Evolutionary conservation across 108 stramenopile genomes (phyloP).

Genomic region (Cylindrotheca closterium): DNA sequence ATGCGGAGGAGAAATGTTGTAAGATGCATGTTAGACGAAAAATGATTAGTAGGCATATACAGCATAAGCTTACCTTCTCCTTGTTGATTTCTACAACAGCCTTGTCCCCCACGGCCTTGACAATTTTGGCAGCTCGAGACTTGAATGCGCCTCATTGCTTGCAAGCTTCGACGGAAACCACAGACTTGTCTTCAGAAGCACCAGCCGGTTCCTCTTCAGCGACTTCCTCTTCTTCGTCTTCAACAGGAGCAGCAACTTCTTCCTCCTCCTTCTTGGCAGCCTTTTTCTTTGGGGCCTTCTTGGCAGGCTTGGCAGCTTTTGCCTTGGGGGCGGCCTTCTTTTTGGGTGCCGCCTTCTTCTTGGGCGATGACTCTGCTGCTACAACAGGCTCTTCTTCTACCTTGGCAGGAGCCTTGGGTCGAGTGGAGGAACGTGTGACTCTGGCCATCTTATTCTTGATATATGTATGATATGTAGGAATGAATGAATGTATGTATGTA

Average conservation of each 20-base stretch:
- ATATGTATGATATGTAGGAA: no score
- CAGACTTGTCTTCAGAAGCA: slow-evolving; percentile 6
- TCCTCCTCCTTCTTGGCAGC: slow-evolving; percentile 6
- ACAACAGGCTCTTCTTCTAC: slow-evolving; percentile 1
- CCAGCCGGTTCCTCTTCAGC: neutral
- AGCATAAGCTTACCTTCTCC: slow-evolving; percentile 45
- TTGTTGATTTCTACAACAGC: slow-evolving; percentile 69
- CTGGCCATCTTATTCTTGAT: no score
- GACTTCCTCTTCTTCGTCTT: slow-evolving; percentile 4
- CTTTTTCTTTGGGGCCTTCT: neutral
- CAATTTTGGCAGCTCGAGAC: slow-evolving; percentile 73
- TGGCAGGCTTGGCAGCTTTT: slow-evolving; percentile 5
- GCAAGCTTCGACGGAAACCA: slow-evolving; percentile 75
- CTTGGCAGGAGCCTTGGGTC: slow-evolving; percentile 14
- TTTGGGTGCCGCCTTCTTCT: slow-evolving; percentile 7
- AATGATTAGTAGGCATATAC: neutral
- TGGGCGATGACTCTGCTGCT: slow-evolving; percentile 4
- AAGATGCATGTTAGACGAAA: no score
- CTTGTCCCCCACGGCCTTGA: slow-evolving; percentile 59
- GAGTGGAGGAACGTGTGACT: no score
- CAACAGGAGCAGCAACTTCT: slow-evolving; percentile 7
- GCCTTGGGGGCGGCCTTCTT: neutral
- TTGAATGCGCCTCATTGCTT: slow-evolving; percentile 86
- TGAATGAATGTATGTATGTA: no score
- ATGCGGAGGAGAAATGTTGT: neutral